Base-by-base conservation (phyloP, 2,329 filamentous ascomycete genomes). In the Colletotrichum gigasporum region DNA sequence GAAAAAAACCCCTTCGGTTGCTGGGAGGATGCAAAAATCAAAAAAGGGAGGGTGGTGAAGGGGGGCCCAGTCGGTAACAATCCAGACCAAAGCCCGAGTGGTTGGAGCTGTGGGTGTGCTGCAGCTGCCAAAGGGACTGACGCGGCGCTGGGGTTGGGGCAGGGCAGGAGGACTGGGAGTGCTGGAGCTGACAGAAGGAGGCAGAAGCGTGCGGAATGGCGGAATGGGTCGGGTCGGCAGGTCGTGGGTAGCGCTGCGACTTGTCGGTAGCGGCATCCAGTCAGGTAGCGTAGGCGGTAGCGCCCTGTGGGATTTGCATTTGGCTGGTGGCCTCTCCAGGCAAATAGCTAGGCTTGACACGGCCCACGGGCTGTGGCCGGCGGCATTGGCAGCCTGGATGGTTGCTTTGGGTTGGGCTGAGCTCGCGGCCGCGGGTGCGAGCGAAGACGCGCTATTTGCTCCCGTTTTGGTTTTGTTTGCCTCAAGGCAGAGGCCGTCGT, bases 281-380 rank as follows among this genome's bases (percentile, higher is more conserved):
- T 56, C 14, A 20, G 53, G 16, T 56, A 54, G 51, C 30, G 55
- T 51, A 48, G 16, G 45, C 20, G 54, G 30, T 59, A 64, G 61
- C 48, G 56, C 56, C 50, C 48, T 24, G 34, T 37, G 56, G 41
- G 55, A 61, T 54, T 53, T 54, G 61, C 60, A 63, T 63, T 61
- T 48, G 41, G 61, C 26, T 64, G 61, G 61, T 18, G 35, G 48
- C 10, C 11, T 26, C 34, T 51, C 28, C 47, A 37, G 12, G 16
- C 47, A 51, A 14, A n/a, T n/a, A 41, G 37, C 12, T 57, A 35
- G 58, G 39, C 35, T 50, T 12, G 35, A 39, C 26, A 44, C 18
- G 55, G 48, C 41, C 47, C 61, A 54, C 56, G 55, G 55, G 18
- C 56, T 30, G 48, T 61, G 26, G 18, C 37, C 53, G 41, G 41